These are phyloP conservation scores for Malassezia slooffiae DNA, from an alignment of 1,284 basidiomycete species.

Conservation along the genomic window DNA sequence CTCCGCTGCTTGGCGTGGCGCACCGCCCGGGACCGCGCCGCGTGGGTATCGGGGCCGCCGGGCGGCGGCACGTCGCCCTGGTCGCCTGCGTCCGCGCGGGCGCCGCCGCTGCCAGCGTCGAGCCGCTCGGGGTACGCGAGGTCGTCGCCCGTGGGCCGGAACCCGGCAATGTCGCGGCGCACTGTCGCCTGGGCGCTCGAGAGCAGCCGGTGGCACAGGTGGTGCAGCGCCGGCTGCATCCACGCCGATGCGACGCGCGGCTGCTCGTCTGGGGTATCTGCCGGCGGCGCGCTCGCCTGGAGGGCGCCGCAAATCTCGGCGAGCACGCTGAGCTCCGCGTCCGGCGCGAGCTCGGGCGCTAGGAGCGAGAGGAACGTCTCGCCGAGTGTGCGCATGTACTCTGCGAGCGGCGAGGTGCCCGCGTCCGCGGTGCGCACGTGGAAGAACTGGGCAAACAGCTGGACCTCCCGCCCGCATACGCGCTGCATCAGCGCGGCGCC, in stretches of 20 bases:
- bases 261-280: background rate
- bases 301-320: background rate
- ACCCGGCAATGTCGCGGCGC: background rate
- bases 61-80: no score
- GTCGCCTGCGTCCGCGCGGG: background rate
- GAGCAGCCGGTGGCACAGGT: constrained; percentile 2
- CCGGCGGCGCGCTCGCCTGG: background rate
- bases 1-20: no score
- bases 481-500: no score
- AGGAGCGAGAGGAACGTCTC: no score
- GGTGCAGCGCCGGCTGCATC: background rate
- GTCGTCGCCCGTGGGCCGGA: background rate
- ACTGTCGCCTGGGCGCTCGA: background rate
- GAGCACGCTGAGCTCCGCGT: no score
- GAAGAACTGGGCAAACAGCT: no score
- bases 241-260: background rate
- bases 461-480: no score
- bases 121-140: constrained; percentile 4
- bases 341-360: no score
- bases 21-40: background rate
- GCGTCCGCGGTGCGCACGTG: no score
- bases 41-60: no score
- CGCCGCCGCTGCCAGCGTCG: background rate
- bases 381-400: no score
- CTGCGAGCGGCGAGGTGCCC: no score